Evolutionary conservation across 495 filamentous ascomycete genomes (phyloP).

Genomic region (Chaetomidium leptoderma): DNA sequence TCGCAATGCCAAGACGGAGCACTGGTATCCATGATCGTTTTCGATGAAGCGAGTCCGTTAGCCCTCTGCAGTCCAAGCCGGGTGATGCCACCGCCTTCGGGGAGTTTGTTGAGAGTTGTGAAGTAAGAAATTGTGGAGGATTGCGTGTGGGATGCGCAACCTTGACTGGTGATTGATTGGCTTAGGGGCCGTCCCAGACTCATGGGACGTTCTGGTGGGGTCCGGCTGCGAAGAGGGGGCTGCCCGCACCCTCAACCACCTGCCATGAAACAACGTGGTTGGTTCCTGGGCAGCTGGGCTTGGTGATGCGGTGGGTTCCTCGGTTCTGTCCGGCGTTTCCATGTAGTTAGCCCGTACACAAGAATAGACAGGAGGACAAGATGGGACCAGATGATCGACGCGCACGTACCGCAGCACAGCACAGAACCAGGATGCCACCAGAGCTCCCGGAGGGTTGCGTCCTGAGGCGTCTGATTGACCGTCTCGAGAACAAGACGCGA

Average conservation of each 20-base stretch:
- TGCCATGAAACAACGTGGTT: not conserved
- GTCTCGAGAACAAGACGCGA: not conserved
- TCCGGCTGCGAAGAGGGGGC: not conserved
- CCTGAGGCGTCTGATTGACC: constrained; percentile 7
- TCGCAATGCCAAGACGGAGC: constrained; percentile 13
- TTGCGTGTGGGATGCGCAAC: constrained; percentile 2
- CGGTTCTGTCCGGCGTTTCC: constrained; percentile 1
- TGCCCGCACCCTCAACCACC: not conserved
- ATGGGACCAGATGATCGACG: constrained; percentile 1
- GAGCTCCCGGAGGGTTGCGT: not conserved
- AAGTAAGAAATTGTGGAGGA: not conserved
- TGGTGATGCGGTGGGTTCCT: constrained; percentile 4
- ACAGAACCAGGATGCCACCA: not conserved
- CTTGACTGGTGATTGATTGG: not conserved
- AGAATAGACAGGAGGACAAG: too few relatives aligned
- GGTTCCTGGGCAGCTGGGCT: not conserved
- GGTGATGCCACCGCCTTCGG: not conserved
- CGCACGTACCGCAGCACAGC: not conserved
- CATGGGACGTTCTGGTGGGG: constrained; percentile 14
- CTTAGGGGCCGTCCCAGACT: constrained; percentile 8
- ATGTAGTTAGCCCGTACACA: not conserved
- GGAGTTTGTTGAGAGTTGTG: not conserved
- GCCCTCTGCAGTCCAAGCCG: not conserved
- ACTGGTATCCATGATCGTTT: not conserved
- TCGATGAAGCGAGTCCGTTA: not conserved